A percentile compares a stretch with the other conserved stretches of the same genome.
Evolutionary conservation across 2,329 filamentous ascomycete species (phyloP).

Genomic region (Chaetomiaceae sp.): DNA sequence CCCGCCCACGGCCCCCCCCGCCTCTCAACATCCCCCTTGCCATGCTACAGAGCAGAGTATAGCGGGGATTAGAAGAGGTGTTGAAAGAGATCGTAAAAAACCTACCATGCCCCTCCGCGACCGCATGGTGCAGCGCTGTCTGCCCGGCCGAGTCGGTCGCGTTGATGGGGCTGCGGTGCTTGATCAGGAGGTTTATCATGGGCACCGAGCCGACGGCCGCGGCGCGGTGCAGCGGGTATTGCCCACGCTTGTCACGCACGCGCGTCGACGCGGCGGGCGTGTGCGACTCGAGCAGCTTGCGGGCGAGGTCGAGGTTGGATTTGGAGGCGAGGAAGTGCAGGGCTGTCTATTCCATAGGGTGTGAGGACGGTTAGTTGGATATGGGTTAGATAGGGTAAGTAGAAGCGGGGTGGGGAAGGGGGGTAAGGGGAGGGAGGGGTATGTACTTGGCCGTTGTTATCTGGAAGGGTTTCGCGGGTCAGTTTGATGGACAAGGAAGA

Average conservation of each 20-base stretch:
- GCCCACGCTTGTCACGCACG: conserved; percentile 79
- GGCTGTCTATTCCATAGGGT: conserved; percentile 56
- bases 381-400: not conserved
- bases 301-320: conserved; percentile 75
- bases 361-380: conserved; percentile 6
- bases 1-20: not conserved
- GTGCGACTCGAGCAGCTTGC: conserved; percentile 63
- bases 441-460: conserved; percentile 55
- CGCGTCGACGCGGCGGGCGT: conserved; percentile 69
- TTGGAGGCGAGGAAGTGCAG: conserved; percentile 93
- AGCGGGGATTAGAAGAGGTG: not conserved
- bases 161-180: conserved; percentile 75
- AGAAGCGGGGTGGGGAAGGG: not conserved
- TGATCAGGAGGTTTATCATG: conserved; percentile 74
- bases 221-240: conserved; percentile 85
- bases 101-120: conserved; percentile 68
- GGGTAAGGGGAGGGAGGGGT: not conserved
- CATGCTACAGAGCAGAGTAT: too few species aligned
- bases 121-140: conserved; percentile 84
- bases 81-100: not conserved
- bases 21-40: not conserved
- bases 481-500: not conserved
- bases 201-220: conserved; percentile 87
- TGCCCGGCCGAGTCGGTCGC: conserved; percentile 76
- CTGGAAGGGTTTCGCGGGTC: conserved; percentile 36